These are phyloP conservation scores for Guillardia theta DNA, from an alignment of 78 protist genomes.

Conservation along the genomic window DNA sequence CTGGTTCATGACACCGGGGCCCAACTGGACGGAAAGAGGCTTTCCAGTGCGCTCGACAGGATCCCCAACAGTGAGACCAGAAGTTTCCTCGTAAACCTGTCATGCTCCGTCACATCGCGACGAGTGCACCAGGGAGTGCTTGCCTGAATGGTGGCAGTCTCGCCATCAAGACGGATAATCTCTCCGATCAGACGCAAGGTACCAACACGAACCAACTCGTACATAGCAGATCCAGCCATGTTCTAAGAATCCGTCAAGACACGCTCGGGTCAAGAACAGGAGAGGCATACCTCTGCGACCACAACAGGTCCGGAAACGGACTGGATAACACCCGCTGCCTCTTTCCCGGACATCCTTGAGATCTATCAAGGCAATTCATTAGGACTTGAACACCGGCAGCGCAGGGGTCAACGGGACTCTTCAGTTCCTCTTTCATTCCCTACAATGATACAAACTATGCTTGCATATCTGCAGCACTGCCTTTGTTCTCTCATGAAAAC, in stretches of 20 bases:
- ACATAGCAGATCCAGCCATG: slow-evolving; percentile 99
- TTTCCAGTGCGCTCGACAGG: slow-evolving; percentile 95
- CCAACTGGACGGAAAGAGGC: slow-evolving; percentile 99
- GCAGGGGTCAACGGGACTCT: too few relatives aligned
- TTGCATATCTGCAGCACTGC: too few relatives aligned
- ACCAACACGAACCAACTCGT: slow-evolving; percentile 99
- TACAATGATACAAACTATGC: too few relatives aligned
- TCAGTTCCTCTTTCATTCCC: too few relatives aligned
- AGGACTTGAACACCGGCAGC: too few relatives aligned
- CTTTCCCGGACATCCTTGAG: too few relatives aligned
- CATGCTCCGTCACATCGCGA: neutral
- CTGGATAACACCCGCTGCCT: slow-evolving; percentile 75
- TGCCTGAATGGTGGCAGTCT: slow-evolving; percentile 98
- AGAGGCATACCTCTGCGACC: too few relatives aligned
- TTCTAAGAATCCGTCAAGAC: too few relatives aligned
- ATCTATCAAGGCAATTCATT: too few relatives aligned
- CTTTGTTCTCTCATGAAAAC: too few relatives aligned
- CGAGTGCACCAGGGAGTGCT: neutral
- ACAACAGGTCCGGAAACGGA: slow-evolving; percentile 99
- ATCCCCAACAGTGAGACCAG: slow-evolving; percentile 99
- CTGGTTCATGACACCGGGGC: slow-evolving; percentile 97
- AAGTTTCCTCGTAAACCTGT: slow-evolving; percentile 56
- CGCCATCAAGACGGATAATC: slow-evolving; percentile 98
- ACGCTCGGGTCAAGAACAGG: too few relatives aligned
- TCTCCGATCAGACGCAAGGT: slow-evolving; percentile 95